Conservation (phyloP, 805 yeast species). For the Wickerhamomyces ciferrii region DNA sequence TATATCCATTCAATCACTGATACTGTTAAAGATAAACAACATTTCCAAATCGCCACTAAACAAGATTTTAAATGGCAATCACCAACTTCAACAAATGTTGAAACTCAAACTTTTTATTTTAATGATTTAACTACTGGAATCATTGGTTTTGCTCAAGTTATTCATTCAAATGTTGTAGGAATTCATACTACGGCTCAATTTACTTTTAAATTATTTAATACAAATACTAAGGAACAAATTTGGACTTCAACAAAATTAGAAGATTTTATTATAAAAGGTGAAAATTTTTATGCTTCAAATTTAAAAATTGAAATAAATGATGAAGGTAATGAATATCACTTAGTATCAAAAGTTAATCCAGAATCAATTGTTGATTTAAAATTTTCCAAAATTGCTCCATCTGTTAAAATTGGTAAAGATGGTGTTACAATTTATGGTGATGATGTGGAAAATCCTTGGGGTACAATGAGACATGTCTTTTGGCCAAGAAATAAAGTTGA, state of each 20-base stretch:
- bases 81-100: conserved; percentile 85
- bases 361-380: conserved; percentile 68
- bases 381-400: conserved; percentile 60
- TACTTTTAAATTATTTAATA: conserved; percentile 76
- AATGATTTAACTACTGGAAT: conserved; percentile 54
- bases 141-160: conserved; percentile 88
- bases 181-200: conserved; percentile 89
- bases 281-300: conserved; percentile 75
- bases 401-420: conserved; percentile 85
- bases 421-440: conserved; percentile 88
- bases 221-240: conserved; percentile 37
- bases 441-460: conserved; percentile 86
- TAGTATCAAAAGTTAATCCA: conserved; percentile 59
- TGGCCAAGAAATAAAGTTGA: conserved; percentile 84
- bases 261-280: conserved; percentile 66
- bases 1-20: conserved; percentile 84
- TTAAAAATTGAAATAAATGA: conserved; percentile 57
- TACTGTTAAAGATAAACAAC: conserved; percentile 48
- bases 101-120: conserved; percentile 91
- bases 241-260: conserved; percentile 94
- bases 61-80: conserved; percentile 72
- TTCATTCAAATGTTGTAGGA: conserved; percentile 89
- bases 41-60: conserved; percentile 52
- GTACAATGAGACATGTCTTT: conserved; percentile 90
- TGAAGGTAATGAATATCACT: conserved; percentile 46